These are phyloP conservation scores for Teratosphaeria zuluensis DNA, from an alignment of 2,329 filamentous ascomycete genomes.

Conservation along the genomic window DNA sequence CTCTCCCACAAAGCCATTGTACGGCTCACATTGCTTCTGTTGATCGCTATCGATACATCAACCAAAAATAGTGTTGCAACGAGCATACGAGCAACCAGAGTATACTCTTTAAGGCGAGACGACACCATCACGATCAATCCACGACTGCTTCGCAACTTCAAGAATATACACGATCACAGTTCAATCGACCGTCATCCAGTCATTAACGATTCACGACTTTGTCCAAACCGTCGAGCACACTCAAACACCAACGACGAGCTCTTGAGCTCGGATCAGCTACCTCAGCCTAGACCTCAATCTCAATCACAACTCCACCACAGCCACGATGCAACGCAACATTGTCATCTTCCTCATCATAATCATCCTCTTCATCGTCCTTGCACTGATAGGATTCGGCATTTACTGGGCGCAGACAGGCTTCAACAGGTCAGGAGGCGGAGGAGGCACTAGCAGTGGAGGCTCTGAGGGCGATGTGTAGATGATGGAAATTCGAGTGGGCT, in stretches of 20 bases:
- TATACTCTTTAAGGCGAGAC: background rate
- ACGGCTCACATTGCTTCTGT: background rate
- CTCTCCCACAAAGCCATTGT: background rate
- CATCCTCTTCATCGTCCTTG: conserved; percentile 43
- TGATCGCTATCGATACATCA: background rate
- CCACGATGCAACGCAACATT: conserved; percentile 42
- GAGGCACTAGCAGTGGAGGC: conserved; percentile 12
- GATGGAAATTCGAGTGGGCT: background rate
- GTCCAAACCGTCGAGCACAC: no score
- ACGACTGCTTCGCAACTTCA: background rate
- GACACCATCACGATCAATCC: background rate
- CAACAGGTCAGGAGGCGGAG: conserved; percentile 16
- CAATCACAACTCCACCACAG: background rate
- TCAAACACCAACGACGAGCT: background rate
- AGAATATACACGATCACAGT: background rate
- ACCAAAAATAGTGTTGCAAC: background rate
- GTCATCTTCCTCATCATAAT: conserved; percentile 45
- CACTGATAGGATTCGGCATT: conserved; percentile 40
- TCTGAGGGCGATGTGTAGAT: conserved; percentile 20
- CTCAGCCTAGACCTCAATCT: background rate
- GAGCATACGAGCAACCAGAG: background rate
- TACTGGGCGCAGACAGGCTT: conserved; percentile 38
- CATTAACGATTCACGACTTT: no score
- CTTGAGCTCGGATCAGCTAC: background rate
- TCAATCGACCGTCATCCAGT: no score